Percentiles rank a stretch among this genome's conserved stretches.
Evolutionary conservation across 1,284 basidiomycete species (phyloP).

Genomic region (Thecaphora thlaspeos): DNA sequence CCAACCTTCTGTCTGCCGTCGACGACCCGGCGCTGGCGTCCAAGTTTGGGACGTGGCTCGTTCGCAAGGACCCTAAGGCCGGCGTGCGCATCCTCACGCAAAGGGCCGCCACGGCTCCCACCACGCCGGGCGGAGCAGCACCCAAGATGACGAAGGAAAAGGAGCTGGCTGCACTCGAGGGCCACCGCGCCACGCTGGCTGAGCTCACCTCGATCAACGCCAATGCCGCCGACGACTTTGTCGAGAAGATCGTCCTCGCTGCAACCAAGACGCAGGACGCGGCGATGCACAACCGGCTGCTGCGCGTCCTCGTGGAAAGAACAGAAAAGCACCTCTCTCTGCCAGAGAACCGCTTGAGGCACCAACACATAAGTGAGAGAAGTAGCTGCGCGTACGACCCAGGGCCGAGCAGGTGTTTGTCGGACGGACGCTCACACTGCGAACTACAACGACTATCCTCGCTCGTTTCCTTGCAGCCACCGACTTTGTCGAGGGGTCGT

Average conservation of each 20-base stretch:
- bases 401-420: too few relatives aligned
- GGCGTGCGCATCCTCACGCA: conserved; percentile 36
- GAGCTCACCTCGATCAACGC: conserved; percentile 33
- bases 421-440: too few relatives aligned
- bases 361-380: conserved; percentile 6
- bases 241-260: conserved; percentile 46
- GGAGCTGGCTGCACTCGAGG: conserved; percentile 20
- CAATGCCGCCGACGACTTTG: conserved; percentile 37
- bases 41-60: conserved; percentile 43
- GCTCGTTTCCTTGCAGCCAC: not conserved
- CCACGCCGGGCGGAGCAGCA: conserved; percentile 1
- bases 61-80: conserved; percentile 32
- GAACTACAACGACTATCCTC: too few relatives aligned
- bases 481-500: conserved; percentile 33
- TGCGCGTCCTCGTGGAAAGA: conserved; percentile 11
- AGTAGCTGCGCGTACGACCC: too few relatives aligned
- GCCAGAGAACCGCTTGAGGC: conserved; percentile 8
- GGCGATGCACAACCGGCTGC: conserved; percentile 36
- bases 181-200: conserved; percentile 24
- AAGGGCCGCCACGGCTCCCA: conserved; percentile 2
- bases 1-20: conserved; percentile 8
- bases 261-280: conserved; percentile 27
- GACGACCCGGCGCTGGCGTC: conserved; percentile 18
- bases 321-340: conserved; percentile 9
- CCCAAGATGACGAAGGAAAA: conserved; percentile 13